phyloP scores from a whole-genome alignment of 805 yeast species.

The Kodamaea kaohsiungensis region DNA sequence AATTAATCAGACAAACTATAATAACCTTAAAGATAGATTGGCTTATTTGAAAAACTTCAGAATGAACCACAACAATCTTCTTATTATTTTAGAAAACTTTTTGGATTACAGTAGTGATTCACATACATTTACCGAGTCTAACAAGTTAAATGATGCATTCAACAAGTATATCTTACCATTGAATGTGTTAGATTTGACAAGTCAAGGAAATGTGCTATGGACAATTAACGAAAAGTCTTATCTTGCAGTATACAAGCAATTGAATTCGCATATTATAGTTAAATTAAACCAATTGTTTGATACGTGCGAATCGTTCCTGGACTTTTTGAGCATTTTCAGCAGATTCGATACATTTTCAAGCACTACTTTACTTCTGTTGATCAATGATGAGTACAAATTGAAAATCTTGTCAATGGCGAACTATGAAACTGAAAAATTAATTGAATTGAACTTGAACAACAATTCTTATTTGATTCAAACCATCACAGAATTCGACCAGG shows the following conservation, averaged over 20 bases:
- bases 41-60: constrained; percentile 49
- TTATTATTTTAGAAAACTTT: constrained; percentile 29
- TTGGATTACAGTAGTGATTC: constrained; percentile 2
- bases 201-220: constrained; percentile 32
- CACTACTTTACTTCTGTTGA: constrained; percentile 22
- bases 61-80: constrained; percentile 52
- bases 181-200: constrained; percentile 34
- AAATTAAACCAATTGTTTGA: constrained; percentile 28
- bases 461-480: constrained; percentile 17
- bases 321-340: constrained; percentile 27
- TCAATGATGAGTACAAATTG: constrained; percentile 39
- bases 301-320: constrained; percentile 26
- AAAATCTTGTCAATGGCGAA: constrained; percentile 30
- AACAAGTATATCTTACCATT: constrained; percentile 28
- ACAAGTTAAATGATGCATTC: constrained; percentile 28
- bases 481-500: neutral
- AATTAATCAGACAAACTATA: constrained; percentile 44
- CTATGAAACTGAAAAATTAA: constrained; percentile 6
- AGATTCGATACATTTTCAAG: constrained; percentile 19
- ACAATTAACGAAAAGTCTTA: constrained; percentile 29
- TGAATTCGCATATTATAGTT: constrained; percentile 22
- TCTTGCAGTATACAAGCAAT: constrained; percentile 17
- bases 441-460: neutral
- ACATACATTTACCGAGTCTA: constrained; percentile 10
- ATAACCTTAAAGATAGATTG: constrained; percentile 43